These are phyloP conservation scores for Candida tropicalis DNA, from an alignment of 1,139 yeast genomes.

Conservation along the genomic window DNA sequence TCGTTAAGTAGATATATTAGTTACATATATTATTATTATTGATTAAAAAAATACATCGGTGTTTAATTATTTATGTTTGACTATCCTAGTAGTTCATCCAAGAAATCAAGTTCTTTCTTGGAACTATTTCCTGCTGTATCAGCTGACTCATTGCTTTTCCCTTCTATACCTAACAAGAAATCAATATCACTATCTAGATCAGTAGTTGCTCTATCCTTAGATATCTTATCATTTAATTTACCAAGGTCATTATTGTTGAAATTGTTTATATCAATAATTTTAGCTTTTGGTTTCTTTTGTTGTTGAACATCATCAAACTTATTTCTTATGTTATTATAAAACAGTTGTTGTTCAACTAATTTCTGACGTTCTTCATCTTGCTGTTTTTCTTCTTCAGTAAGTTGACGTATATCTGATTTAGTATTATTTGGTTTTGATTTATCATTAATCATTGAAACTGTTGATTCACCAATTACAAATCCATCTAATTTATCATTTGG, in stretches of 20 bases:
- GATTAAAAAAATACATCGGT: too few species aligned
- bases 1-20: too few species aligned
- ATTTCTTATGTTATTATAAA: constrained; percentile 32
- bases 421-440: constrained; percentile 8
- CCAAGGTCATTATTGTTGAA: constrained; percentile 25
- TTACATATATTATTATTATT: too few species aligned
- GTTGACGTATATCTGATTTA: constrained; percentile 16
- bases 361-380: constrained; percentile 27
- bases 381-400: constrained; percentile 32
- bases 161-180: constrained; percentile 9
- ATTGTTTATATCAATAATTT: constrained; percentile 44
- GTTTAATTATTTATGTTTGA: neutral
- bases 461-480: constrained; percentile 34
- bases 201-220: constrained; percentile 5
- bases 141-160: neutral
- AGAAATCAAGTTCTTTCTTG: constrained; percentile 18
- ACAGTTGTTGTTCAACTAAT: constrained; percentile 29
- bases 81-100: constrained; percentile 24
- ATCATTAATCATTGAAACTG: constrained; percentile 14
- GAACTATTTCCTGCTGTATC: neutral
- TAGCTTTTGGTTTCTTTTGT: constrained; percentile 15
- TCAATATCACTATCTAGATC: constrained; percentile 13
- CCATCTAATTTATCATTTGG: constrained; percentile 29
- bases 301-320: constrained; percentile 24
- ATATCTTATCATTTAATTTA: constrained; percentile 32